A percentile compares a stretch with the other conserved stretches of the same genome.
These are phyloP conservation scores for Fusarium newnesense DNA, from an alignment of 2,329 filamentous ascomycete genomes.

Conservation along the genomic window DNA sequence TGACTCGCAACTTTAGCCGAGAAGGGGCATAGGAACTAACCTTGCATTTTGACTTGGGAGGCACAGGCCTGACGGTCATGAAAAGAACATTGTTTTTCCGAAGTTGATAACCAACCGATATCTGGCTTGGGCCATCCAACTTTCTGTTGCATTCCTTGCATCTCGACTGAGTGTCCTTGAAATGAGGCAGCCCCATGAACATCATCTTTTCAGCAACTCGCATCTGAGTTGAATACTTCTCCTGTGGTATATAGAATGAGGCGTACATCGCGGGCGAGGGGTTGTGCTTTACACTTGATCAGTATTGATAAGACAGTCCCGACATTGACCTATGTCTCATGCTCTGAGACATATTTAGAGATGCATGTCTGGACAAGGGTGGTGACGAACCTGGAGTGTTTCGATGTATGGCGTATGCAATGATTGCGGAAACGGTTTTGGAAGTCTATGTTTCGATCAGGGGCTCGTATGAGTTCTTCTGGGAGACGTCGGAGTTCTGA, in stretches of 20 bases:
- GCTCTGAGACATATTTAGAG: neutral
- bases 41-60: slow-evolving; percentile 4
- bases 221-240: neutral
- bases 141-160: slow-evolving; percentile 14
- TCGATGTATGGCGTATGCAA: neutral
- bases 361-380: neutral
- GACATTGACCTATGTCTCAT: neutral
- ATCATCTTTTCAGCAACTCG: slow-evolving; percentile 20
- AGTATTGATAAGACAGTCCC: neutral
- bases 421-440: neutral
- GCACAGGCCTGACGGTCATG: slow-evolving; percentile 13
- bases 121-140: neutral
- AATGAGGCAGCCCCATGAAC: slow-evolving; percentile 21
- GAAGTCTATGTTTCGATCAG: neutral
- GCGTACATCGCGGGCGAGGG: neutral
- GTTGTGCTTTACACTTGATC: neutral
- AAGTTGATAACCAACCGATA: slow-evolving; percentile 4
- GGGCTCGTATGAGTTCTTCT: neutral
- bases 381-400: neutral
- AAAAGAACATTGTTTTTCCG: neutral
- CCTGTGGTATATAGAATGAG: neutral
- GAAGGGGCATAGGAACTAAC: neutral
- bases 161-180: neutral
- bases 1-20: neutral
- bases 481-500: neutral